Conservation (phyloP, 495 filamentous ascomycete species). For the Tuber aestivum region DNA sequence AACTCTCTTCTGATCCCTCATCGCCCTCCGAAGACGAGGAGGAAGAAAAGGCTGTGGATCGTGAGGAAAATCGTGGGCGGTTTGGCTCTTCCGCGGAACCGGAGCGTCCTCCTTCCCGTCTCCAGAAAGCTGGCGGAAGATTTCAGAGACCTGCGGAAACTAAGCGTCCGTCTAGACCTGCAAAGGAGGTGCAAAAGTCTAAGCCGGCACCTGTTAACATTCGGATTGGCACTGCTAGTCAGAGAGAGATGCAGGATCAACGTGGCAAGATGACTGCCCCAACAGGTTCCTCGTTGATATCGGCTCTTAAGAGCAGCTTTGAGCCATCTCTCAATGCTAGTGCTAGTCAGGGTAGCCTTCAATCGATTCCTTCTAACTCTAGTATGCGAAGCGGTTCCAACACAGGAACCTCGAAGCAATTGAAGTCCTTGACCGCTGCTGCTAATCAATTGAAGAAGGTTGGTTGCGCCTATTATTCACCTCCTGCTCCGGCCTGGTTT, state of each 20-base stretch:
- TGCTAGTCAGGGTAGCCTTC: conserved; percentile 29
- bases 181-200: conserved; percentile 27
- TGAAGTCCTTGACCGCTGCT: conserved; percentile 38
- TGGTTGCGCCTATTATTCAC: background rate
- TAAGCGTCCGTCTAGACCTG: conserved; percentile 25
- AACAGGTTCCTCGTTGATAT: conserved; percentile 32
- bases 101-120: conserved; percentile 37
- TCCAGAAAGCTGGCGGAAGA: conserved; percentile 29
- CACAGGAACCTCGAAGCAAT: conserved; percentile 25
- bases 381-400: conserved; percentile 30
- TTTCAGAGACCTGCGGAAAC: conserved; percentile 31
- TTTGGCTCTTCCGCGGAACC: conserved; percentile 31
- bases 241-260: conserved; percentile 39
- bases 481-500: background rate
- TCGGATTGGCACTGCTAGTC: conserved; percentile 41
- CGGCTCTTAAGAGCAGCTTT: conserved; percentile 41
- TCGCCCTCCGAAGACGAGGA: conserved; percentile 23
- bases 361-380: conserved; percentile 26
- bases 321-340: conserved; percentile 29
- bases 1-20: conserved; percentile 5
- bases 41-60: conserved; percentile 23
- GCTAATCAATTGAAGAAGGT: conserved; percentile 38
- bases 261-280: conserved; percentile 32
- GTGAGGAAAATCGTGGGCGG: conserved; percentile 12
- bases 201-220: conserved; percentile 37